phyloP scores from a whole-genome alignment of 257 asterid species.

The Ilex aquifolium region DNA sequence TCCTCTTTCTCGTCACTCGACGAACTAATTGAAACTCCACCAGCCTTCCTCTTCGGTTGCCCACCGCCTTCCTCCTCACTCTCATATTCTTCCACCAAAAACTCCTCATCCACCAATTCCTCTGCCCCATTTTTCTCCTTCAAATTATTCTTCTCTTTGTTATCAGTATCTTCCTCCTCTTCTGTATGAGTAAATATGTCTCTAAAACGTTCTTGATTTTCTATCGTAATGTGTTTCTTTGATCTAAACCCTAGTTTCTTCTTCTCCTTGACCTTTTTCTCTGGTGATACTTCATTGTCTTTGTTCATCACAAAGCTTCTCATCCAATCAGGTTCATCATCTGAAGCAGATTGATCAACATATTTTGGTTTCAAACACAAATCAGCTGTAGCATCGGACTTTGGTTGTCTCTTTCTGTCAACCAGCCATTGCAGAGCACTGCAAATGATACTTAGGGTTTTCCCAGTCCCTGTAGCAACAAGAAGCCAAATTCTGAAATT shows the following conservation, averaged over 20 bases:
- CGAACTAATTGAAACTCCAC: constrained; percentile 31
- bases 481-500: constrained; percentile 9
- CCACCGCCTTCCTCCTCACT: constrained; percentile 61
- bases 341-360: constrained; percentile 27
- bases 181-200: constrained; percentile 35
- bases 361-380: constrained; percentile 19
- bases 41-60: constrained; percentile 49
- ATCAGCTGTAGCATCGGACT: constrained; percentile 10
- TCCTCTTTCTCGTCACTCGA: constrained; percentile 77
- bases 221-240: constrained; percentile 18
- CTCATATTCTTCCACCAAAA: constrained; percentile 77
- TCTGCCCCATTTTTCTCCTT: constrained; percentile 28
- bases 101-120: constrained; percentile 58
- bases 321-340: constrained; percentile 96
- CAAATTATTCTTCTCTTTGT: constrained; percentile 23
- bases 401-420: constrained; percentile 46
- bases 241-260: constrained; percentile 17
- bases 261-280: constrained; percentile 25
- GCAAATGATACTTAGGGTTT: constrained; percentile 91
- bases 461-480: constrained; percentile 75
- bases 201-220: constrained; percentile 23
- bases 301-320: constrained; percentile 49
- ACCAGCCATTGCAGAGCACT: constrained; percentile 97
- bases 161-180: constrained; percentile 18
- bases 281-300: constrained; percentile 26